Percentiles rank a stretch among this genome's conserved stretches.
phyloP scores from a whole-genome alignment of 192 early-diverging fungal genomes.

The Coemansia sp. region DNA sequence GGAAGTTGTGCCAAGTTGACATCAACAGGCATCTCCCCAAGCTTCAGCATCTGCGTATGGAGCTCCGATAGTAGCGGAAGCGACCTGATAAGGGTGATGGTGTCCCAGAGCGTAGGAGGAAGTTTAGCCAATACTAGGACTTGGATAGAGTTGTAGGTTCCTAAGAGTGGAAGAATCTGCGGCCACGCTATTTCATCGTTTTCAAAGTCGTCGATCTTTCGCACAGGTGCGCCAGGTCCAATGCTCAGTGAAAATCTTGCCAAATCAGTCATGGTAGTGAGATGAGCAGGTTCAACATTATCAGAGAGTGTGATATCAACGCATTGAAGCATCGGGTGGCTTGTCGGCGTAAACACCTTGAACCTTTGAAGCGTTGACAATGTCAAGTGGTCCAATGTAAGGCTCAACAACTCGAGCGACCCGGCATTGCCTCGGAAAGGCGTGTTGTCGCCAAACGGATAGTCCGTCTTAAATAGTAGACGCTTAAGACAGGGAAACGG shows the following conservation, averaged over 20 bases:
- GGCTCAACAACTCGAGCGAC: background rate
- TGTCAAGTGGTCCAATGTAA: background rate
- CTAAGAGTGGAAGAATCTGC: background rate
- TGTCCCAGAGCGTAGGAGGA: background rate
- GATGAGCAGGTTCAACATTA: background rate
- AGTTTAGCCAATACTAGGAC: background rate
- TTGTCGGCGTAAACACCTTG: background rate
- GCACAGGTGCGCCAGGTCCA: background rate
- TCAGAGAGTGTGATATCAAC: background rate
- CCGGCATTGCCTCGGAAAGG: background rate
- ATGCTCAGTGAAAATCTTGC: background rate
- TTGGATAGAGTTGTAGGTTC: background rate
- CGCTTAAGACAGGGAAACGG: background rate
- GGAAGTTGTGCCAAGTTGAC: background rate
- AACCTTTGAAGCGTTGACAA: background rate
- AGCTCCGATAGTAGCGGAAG: background rate
- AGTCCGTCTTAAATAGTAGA: background rate
- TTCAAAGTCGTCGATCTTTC: background rate
- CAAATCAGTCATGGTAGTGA: background rate
- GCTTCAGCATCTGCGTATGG: background rate
- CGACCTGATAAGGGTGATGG: background rate
- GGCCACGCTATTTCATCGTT: background rate
- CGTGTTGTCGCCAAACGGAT: conserved; percentile 1
- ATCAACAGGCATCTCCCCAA: background rate
- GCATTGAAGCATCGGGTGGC: background rate